A percentile compares a stretch with the other conserved stretches of the same genome.
phyloP scores from a whole-genome alignment of 2,329 filamentous ascomycete genomes.

The Venturia carpophila region DNA sequence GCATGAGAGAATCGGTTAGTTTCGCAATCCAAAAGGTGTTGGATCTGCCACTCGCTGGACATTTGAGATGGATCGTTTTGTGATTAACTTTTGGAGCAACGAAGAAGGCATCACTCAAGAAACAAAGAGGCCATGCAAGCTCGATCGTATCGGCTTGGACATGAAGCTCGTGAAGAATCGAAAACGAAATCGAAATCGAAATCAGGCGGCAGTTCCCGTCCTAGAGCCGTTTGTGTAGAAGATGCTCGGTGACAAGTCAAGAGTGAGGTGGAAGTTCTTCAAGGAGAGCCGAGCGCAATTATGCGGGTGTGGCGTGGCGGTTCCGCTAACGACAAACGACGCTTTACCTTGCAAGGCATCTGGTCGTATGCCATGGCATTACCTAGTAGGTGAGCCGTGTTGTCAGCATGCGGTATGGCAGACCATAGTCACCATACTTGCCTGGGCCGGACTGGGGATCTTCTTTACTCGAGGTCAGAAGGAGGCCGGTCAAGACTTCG shows the following conservation, averaged over 20 bases:
- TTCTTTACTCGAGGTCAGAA: neutral
- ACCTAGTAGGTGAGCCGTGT: neutral
- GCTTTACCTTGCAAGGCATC: conserved; percentile 7
- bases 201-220: neutral
- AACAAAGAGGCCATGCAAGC: neutral
- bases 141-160: neutral
- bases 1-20: neutral
- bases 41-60: neutral
- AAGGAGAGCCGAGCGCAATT: neutral
- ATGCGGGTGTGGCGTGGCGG: neutral
- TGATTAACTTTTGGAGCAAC: neutral
- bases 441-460: neutral
- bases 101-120: neutral
- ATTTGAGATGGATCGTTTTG: neutral
- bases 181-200: no score
- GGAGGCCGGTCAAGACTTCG: neutral
- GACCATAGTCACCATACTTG: neutral
- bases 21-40: neutral
- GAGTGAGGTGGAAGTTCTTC: neutral
- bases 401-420: neutral
- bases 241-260: neutral
- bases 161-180: neutral
- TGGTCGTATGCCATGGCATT: neutral
- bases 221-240: neutral
- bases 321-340: neutral